These are phyloP conservation scores for Phytophthora colocasiae DNA, from an alignment of 352 stramenopile genomes.

Conservation along the genomic window DNA sequence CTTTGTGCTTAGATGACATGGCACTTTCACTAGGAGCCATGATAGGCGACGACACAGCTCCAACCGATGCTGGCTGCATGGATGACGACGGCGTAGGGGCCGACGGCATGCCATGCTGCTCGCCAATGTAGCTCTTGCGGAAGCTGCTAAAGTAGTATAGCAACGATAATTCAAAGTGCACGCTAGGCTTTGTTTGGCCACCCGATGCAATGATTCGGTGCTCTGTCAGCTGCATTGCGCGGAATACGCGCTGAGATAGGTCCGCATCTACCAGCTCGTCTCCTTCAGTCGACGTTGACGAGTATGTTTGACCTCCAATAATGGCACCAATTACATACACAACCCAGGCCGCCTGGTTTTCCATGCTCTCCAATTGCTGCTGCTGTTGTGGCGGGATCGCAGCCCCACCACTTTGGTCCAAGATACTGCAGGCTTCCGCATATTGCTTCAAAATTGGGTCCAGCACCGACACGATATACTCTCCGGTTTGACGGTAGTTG, in stretches of 20 bases:
- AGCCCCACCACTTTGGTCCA: conserved; percentile 66
- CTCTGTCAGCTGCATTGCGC: conserved; percentile 96
- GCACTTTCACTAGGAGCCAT: conserved; percentile 77
- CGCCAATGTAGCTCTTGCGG: conserved; percentile 92
- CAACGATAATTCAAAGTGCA: conserved; percentile 95
- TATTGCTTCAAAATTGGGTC: conserved; percentile 96
- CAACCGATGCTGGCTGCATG: conserved; percentile 45
- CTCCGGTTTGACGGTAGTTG: conserved; percentile 94
- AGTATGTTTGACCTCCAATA: conserved; percentile 96
- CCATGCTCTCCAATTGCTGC: conserved; percentile 83
- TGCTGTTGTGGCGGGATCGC: conserved; percentile 47
- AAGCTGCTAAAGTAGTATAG: conserved; percentile 98
- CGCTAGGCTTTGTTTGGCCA: conserved; percentile 85
- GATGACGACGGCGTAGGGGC: conserved; percentile 59
- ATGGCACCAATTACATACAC: conserved; percentile 97
- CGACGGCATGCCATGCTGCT: conserved; percentile 90
- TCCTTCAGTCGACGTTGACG: conserved; percentile 91
- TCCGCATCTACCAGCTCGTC: conserved; percentile 96
- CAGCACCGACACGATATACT: conserved; percentile 95
- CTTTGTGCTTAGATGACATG: conserved; percentile 94
- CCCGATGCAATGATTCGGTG: conserved; percentile 92
- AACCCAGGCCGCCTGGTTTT: conserved; percentile 98
- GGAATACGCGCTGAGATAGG: conserved; percentile 95
- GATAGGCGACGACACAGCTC: conserved; percentile 65
- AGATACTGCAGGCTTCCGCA: conserved; percentile 85